Evolutionary conservation across 2,329 filamentous ascomycete genomes (phyloP), one percentile per base, ranked within the genome.

Genomic region (Botrytis tulipae): DNA sequence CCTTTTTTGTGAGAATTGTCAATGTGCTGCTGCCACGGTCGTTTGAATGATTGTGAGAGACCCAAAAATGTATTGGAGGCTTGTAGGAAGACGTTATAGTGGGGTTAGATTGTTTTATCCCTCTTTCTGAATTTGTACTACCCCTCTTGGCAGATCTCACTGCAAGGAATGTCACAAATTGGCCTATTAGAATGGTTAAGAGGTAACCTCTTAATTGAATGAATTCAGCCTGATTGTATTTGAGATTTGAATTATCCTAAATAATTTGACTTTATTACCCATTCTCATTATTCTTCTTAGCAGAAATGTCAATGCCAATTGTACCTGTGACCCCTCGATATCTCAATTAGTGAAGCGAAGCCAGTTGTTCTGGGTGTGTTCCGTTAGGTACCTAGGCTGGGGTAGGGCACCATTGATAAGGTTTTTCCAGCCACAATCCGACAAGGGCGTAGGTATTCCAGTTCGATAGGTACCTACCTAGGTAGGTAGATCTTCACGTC

Each of bases 31-130:
- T 68, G 25, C 35, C 65, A 40, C 40, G 40, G 40, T 65, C 5
- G 61, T 61, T 61, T 61, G 32, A 61, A 37, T 35, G 57, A 60
- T 35, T 14, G 20, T 29, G 40, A 63, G n/a, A 29, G n/a, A 32
- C 16, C 16, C 61, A 63, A 44, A 44, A 29, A 32, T 65, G 42
- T 46, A 46, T 46, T 37, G 62, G 5, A 68, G 25, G 48, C 46
- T 40, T 68, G 32, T 51, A 12, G 32, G 32, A 40, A 29, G 46
- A 67, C 14, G 32, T 40, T 40, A 40, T 44, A 54, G 65, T 67
- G 65, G 65, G 65, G 65, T 22, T 22, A 10, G 44, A 67, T 51
- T 20, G 35, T 67, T 67, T 67, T 67, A 40, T 67, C 61, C 18
- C n/a, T 63, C 61, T 6, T 63, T 63, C 40, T 32, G n/a, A 44